phyloP scores from a whole-genome alignment of 2,329 filamentous ascomycete species.

The Fusarium udum region DNA sequence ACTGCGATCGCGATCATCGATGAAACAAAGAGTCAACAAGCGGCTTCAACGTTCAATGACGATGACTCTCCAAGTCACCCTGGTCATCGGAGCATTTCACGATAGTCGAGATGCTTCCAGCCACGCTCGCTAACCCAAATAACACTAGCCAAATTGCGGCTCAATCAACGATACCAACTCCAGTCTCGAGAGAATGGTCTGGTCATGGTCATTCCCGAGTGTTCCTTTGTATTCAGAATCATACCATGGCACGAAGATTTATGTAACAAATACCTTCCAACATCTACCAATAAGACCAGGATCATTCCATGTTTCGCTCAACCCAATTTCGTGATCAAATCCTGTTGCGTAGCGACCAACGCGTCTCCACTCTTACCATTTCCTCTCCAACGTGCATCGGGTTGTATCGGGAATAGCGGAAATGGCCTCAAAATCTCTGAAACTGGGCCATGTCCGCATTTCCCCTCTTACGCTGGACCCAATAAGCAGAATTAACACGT shows the following conservation, averaged over 20 bases:
- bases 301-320: not conserved
- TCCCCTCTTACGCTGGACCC: not conserved
- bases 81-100: not conserved
- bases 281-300: not conserved
- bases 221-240: not conserved
- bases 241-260: accelerated
- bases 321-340: not conserved
- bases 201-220: accelerated
- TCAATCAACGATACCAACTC: not conserved
- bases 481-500: not conserved
- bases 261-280: not conserved
- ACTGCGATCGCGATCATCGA: no score
- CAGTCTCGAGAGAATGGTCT: accelerated
- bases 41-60: not conserved
- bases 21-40: accelerated
- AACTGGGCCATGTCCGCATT: not conserved
- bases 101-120: not conserved
- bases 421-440: not conserved
- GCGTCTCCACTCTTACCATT: not conserved
- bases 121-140: not conserved
- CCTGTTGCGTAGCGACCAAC: not conserved
- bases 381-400: not conserved
- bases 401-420: not conserved
- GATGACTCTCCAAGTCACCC: not conserved
- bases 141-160: not conserved